Conservation (phyloP, 768 basidiomycete species). For the Amyloporia xantha region DNA sequence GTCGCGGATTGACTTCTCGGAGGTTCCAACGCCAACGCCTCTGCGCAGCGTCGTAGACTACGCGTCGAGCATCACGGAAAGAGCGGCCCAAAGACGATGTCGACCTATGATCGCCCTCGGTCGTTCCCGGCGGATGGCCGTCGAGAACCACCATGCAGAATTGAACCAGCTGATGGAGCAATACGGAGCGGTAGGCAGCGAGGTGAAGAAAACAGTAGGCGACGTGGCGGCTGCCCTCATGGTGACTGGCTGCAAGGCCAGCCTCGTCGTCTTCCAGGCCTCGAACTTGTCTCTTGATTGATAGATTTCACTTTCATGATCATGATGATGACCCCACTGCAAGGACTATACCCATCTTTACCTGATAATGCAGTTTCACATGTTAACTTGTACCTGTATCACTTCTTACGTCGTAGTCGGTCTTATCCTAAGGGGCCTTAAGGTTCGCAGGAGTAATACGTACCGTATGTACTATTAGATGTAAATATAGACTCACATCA, state of each 20-base stretch:
- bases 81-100: slow-evolving; percentile 18
- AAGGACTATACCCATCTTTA: background rate
- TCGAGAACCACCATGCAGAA: slow-evolving; percentile 68
- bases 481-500: background rate
- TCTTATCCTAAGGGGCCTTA: background rate
- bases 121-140: slow-evolving; percentile 66
- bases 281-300: background rate
- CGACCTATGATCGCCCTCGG: slow-evolving; percentile 63
- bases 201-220: slow-evolving; percentile 79
- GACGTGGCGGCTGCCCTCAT: slow-evolving; percentile 79
- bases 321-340: too few relatives aligned
- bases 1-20: slow-evolving; percentile 56
- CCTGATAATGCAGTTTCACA: background rate
- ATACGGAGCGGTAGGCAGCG: slow-evolving; percentile 46
- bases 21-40: slow-evolving; percentile 48
- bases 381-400: background rate
- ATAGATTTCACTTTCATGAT: background rate
- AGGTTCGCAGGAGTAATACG: background rate
- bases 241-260: slow-evolving; percentile 48
- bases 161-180: slow-evolving; percentile 55
- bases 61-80: slow-evolving; percentile 25
- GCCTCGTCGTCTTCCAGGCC: slow-evolving; percentile 66
- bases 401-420: background rate
- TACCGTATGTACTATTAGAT: background rate
- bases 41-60: slow-evolving; percentile 48